phyloP scores from a whole-genome alignment of 2,329 filamentous ascomycete genomes.

The Chaetomium olivaceum region DNA sequence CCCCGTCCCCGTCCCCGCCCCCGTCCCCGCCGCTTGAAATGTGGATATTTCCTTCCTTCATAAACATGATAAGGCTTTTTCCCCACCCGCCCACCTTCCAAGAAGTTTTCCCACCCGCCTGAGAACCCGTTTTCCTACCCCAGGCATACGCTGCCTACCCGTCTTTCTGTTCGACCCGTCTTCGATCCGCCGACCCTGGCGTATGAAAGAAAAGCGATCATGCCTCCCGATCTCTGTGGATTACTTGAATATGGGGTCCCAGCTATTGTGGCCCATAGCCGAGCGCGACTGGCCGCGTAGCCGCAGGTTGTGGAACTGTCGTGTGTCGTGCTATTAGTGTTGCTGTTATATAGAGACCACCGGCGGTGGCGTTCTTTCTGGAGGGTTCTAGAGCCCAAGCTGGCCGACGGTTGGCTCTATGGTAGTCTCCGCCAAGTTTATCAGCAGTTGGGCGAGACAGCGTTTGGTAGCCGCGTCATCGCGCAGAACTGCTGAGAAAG shows the following conservation, averaged over 20 bases:
- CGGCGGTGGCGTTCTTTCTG: conserved; percentile 11
- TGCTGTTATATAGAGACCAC: background rate
- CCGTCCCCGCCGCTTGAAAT: conserved; percentile 10
- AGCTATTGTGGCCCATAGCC: background rate
- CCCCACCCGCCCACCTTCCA: background rate
- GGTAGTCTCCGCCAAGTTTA: conserved; percentile 92
- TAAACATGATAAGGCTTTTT: conserved; percentile 17
- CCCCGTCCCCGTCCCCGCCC: background rate
- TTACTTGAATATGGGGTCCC: background rate
- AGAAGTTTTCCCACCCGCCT: background rate
- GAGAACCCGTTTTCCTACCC: conserved; percentile 22
- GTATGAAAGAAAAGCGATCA: background rate
- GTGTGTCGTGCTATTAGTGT: background rate
- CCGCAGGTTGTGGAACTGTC: background rate
- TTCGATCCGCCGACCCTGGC: background rate
- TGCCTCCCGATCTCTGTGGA: background rate
- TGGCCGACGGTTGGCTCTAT: conserved; percentile 47
- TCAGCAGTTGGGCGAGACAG: conserved; percentile 92
- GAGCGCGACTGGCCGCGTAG: background rate
- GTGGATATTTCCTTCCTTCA: conserved; percentile 18
- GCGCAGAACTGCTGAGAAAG: conserved; percentile 92
- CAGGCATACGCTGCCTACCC: conserved; percentile 10
- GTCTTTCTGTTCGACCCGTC: background rate
- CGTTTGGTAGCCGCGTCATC: conserved; percentile 98
- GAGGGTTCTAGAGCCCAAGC: conserved; percentile 29